Evolutionary conservation across 2,329 filamentous ascomycete genomes (phyloP).

Genomic region (Clarireedia homoeocarpa): DNA sequence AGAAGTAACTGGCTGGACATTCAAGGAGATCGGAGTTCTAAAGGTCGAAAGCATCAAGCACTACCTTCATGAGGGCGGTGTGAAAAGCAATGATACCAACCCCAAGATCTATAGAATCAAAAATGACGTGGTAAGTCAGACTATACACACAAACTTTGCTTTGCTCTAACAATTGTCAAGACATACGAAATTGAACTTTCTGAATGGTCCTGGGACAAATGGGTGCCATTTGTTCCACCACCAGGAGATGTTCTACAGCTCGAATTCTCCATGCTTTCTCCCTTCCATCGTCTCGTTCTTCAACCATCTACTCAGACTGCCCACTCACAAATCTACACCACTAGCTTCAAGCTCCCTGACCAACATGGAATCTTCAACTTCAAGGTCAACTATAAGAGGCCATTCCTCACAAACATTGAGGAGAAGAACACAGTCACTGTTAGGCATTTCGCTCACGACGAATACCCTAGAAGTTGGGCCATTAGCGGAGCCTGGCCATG

Average conservation of each 20-base stretch:
- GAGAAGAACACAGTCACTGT: slow-evolving; percentile 95
- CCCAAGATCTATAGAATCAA: slow-evolving; percentile 91
- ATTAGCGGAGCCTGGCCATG: slow-evolving; percentile 93
- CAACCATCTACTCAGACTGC: slow-evolving; percentile 46
- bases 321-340: slow-evolving; percentile 65
- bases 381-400: slow-evolving; percentile 92
- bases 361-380: slow-evolving; percentile 99
- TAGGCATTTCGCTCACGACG: slow-evolving; percentile 92
- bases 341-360: slow-evolving; percentile 77
- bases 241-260: slow-evolving; percentile 73
- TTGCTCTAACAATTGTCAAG: slow-evolving; percentile 13
- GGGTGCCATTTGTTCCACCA: slow-evolving; percentile 64
- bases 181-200: slow-evolving; percentile 64
- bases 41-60: slow-evolving; percentile 80
- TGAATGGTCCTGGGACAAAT: slow-evolving; percentile 71
- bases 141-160: not conserved
- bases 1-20: slow-evolving; percentile 86
- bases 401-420: slow-evolving; percentile 81
- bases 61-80: slow-evolving; percentile 51
- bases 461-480: slow-evolving; percentile 84
- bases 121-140: slow-evolving; percentile 78
- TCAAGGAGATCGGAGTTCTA: slow-evolving; percentile 87
- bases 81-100: slow-evolving; percentile 52
- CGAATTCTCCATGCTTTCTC: slow-evolving; percentile 97
- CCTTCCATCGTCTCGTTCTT: slow-evolving; percentile 84